phyloP scores from a whole-genome alignment of 1,139 yeast species.

The Yamadazyma triangularis region DNA sequence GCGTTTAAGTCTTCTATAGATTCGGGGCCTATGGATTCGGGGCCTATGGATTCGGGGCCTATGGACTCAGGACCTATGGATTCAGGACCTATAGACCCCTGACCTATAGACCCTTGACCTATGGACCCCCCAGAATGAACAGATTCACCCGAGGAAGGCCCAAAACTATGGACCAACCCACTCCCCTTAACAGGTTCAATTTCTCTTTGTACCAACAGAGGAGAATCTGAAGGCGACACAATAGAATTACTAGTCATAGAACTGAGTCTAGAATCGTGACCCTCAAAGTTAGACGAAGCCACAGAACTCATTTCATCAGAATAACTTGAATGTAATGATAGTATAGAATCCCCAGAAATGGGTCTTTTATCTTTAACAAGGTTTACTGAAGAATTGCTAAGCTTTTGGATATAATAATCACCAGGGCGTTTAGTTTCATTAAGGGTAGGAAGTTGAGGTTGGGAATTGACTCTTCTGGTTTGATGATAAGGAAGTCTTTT shows the following conservation, averaged over 20 bases:
- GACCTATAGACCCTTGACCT: no score
- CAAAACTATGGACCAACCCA: no score
- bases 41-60: no score
- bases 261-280: constrained; percentile 33
- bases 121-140: not conserved
- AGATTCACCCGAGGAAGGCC: not conserved
- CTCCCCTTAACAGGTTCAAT: no score
- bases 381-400: constrained; percentile 14
- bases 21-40: no score
- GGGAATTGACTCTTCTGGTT: constrained; percentile 12
- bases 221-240: constrained; percentile 21
- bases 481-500: constrained; percentile 7
- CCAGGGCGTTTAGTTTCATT: constrained; percentile 38
- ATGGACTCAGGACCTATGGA: no score
- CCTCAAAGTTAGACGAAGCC: constrained; percentile 33
- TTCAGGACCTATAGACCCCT: no score
- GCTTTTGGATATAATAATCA: constrained; percentile 36
- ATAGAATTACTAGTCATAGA: constrained; percentile 31
- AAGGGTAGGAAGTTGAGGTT: constrained; percentile 12
- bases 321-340: constrained; percentile 29
- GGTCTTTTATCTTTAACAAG: constrained; percentile 16
- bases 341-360: constrained; percentile 32
- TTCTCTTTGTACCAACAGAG: constrained; percentile 7
- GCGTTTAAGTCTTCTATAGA: constrained; percentile 8
- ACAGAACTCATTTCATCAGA: constrained; percentile 37